Percentiles rank a stretch among this genome's conserved stretches.
These are phyloP conservation scores for Backusella parvicylindrica DNA, from an alignment of 192 early-diverging fungal genomes.

Conservation along the genomic window DNA sequence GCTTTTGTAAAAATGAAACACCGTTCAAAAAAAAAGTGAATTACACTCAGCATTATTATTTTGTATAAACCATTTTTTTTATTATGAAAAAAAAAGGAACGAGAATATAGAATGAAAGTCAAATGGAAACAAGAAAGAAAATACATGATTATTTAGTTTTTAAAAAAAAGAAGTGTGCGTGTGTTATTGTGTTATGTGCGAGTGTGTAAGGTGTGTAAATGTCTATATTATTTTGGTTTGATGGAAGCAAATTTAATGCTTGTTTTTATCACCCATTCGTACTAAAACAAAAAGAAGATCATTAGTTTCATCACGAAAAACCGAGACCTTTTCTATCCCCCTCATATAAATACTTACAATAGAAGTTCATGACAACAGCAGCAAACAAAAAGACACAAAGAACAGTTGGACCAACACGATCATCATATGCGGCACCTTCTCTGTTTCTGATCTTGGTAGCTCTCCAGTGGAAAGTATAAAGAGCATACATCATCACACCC, in stretches of 20 bases:
- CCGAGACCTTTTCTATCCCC: background rate
- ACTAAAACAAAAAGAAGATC: background rate
- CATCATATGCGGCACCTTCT: constrained; percentile 78
- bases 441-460: constrained; percentile 72
- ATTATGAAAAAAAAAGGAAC: background rate
- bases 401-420: constrained; percentile 69
- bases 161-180: too few relatives aligned
- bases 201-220: background rate
- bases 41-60: background rate
- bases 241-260: background rate
- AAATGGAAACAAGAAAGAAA: background rate
- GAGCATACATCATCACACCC: constrained; percentile 76
- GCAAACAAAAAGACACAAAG: constrained; percentile 64
- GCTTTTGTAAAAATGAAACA: background rate
- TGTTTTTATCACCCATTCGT: constrained; percentile 5
- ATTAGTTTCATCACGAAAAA: background rate
- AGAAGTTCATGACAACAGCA: constrained; percentile 74
- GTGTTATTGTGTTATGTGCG: too few relatives aligned
- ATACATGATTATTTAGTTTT: background rate
- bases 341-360: constrained; percentile 24
- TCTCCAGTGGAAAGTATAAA: constrained; percentile 77
- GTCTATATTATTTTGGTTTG: background rate
- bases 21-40: background rate
- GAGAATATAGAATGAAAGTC: background rate
- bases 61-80: background rate